Base-by-base conservation (phyloP, 345 rosid species). In the Cardamine chenopodiifolia region DNA sequence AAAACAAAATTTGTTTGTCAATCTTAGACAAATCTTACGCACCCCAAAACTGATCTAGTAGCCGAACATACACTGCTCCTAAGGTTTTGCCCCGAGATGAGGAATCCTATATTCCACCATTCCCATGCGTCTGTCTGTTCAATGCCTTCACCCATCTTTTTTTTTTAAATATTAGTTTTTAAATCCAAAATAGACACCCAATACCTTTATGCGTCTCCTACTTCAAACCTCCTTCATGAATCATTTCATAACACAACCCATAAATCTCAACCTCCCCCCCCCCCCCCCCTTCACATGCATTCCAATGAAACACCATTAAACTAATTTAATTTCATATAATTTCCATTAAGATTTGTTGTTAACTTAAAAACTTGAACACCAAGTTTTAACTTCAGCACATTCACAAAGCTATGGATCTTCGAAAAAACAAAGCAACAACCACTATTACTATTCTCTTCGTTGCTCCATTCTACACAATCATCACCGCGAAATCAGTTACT, bases 281-380 rank as follows among this genome's bases (percentile, higher is more conserved):
- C n/a, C n/a, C n/a, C n/a, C n/a, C n/a, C n/a, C 73, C 53, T 39
- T 77, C 77, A 78, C 81, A 78, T 78, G 81, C 69, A 67, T 77
- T 71, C 80, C 88, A 76, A 72, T 80, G 48, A 39, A 62, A 78
- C 82, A 62, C 53, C 66, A 9, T 49, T 15, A 26, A 66, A 3
- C 11, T 34, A 6, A 15, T 12, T 28, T 39, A 58, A 57, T 31
- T 9, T n/a, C 39, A 9, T 19, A 7, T 22, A 32, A 25, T 66
- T 23, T 26, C 52, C 52, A 23, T 74, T 32, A n/a, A 54, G 59
- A 18, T 37, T 34, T 20, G 47, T 47, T 59, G 32, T 50, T 61
- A 50, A 20, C 69, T 39, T 18, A 18, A 32, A 32, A 47, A 0
- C n/a, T 8, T 50, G 40, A 53, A 42, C 31, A 45, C 25, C n/a